Evolutionary conservation across 495 filamentous ascomycete genomes (phyloP), one percentile per base, ranked within the genome.

Genomic region (Aspergillus ostianus): DNA sequence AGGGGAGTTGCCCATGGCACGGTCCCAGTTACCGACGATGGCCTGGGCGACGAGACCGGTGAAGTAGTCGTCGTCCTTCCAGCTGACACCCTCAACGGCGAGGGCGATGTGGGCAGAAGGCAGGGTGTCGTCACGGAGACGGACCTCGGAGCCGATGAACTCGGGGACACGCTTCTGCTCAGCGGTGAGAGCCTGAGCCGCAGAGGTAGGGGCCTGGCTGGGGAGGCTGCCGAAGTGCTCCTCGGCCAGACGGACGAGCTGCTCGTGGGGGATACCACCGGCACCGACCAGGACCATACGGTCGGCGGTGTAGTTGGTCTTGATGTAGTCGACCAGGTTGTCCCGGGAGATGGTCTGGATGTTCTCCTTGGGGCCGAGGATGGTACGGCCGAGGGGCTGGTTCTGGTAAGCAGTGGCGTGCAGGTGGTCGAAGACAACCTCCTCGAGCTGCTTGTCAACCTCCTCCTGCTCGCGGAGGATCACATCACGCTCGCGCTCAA

Each of bases 1-100:
- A 53, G 92, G 84, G 50, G 93, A 91, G 78, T 92, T 96, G 72
- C 95, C 95, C 89, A 98, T 95, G 55, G 94, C 90, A 77, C 92
- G 92, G 80, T 99, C 94, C 87, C 94, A 99, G 86, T 99, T 99
- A 69, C 94, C 94, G 67, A 99, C 91, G 71, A 99, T 97, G 64
- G 94, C 95, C 82, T 99, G 94, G 51, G 94, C 89, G 62, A 99
- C 93, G 55, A 99, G 82, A 48, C 89, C 94, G 64, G 94, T 97
- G 84, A 97, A 99, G 85, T 98, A 98, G 78, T 96, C 92, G 58
- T 94, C 91, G 68, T 96, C 92, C 79, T 91, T 96, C 94, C 94
- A 99, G 89, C 91, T 94, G 52, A 97, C 94, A 83, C 94, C 94
- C 84, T 99, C 94, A 47, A 99, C 95, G 55, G 95, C 95, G 71